phyloP scores from a whole-genome alignment of 371 early-diverging fungal species.

The Mortierella sp. region DNA sequence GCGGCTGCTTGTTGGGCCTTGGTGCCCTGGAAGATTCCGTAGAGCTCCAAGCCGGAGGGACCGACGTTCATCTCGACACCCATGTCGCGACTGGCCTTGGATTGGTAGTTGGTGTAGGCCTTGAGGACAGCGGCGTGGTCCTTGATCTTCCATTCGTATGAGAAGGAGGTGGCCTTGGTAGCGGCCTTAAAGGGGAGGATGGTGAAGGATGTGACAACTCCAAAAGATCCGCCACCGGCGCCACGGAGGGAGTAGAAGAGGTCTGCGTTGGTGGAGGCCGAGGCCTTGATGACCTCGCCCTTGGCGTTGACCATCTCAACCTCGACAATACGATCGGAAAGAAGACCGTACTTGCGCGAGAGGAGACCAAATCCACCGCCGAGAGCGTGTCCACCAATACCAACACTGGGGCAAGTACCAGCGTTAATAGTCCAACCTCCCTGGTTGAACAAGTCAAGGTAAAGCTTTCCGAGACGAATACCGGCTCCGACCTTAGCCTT shows the following conservation, averaged over 20 bases:
- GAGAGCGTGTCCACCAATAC: constrained; percentile 59
- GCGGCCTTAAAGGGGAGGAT: constrained; percentile 51
- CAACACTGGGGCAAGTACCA: constrained; percentile 62
- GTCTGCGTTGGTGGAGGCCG: constrained; percentile 60
- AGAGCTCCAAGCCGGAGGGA: constrained; percentile 31
- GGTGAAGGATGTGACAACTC: constrained; percentile 65
- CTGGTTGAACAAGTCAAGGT: constrained; percentile 45
- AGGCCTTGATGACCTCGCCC: constrained; percentile 64
- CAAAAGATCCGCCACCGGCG: constrained; percentile 70
- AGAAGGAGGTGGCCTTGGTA: constrained; percentile 34
- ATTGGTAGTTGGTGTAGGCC: constrained; percentile 32
- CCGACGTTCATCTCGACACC: constrained; percentile 49
- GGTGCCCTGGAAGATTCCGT: constrained; percentile 41
- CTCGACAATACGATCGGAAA: constrained; percentile 66
- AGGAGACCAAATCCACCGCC: constrained; percentile 63
- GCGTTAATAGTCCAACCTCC: constrained; percentile 56
- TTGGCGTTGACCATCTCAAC: constrained; percentile 64
- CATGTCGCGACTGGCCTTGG: constrained; percentile 28
- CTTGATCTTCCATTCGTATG: constrained; percentile 35
- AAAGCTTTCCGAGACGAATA: constrained; percentile 56
- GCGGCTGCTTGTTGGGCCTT: constrained; percentile 26
- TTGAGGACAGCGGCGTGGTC: constrained; percentile 34
- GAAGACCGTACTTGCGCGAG: constrained; percentile 59
- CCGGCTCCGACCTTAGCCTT: constrained; percentile 58
- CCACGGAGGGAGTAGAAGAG: constrained; percentile 76